These are phyloP conservation scores for Tulasnella sp. DNA, from an alignment of 768 basidiomycete genomes.

Conservation along the genomic window DNA sequence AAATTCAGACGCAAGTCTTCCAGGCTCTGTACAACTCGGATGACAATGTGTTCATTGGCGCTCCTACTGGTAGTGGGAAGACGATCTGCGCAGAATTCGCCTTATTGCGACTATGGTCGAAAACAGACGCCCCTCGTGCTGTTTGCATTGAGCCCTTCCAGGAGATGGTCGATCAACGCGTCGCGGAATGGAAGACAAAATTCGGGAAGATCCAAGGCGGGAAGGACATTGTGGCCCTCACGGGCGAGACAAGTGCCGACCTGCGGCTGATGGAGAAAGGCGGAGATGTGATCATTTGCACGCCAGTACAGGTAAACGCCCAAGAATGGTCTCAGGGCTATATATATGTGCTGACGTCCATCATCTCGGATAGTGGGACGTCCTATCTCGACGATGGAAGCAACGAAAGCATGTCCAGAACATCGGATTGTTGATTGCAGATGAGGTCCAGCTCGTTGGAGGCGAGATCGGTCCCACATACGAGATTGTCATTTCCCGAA, in stretches of 20 bases:
- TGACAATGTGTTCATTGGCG: conserved; percentile 94
- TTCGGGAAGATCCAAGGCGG: conserved; percentile 76
- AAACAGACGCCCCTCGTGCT: conserved; percentile 66
- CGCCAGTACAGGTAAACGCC: conserved; percentile 72
- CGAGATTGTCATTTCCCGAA: conserved; percentile 90
- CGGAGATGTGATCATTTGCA: conserved; percentile 81
- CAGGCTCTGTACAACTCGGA: conserved; percentile 93
- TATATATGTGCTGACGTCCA: background rate
- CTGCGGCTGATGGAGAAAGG: conserved; percentile 80
- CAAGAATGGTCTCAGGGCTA: background rate
- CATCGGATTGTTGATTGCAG: conserved; percentile 85
- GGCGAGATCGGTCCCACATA: conserved; percentile 94
- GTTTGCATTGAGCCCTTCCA: conserved; percentile 96
- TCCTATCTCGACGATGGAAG: conserved; percentile 88
- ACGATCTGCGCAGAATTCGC: conserved; percentile 97
- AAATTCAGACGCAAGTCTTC: conserved; percentile 99
- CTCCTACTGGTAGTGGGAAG: conserved; percentile 94
- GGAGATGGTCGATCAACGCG: conserved; percentile 91
- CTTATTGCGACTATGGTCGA: conserved; percentile 88
- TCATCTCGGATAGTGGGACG: conserved; percentile 64
- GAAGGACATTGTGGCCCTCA: conserved; percentile 87
- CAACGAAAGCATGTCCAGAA: conserved; percentile 94
- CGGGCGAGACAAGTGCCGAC: conserved; percentile 90
- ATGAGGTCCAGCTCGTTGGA: conserved; percentile 90
- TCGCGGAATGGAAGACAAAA: conserved; percentile 80